Evolutionary conservation across 371 early-diverging fungal species (phyloP).

Genomic region (Choanephora cucurbitarum): DNA sequence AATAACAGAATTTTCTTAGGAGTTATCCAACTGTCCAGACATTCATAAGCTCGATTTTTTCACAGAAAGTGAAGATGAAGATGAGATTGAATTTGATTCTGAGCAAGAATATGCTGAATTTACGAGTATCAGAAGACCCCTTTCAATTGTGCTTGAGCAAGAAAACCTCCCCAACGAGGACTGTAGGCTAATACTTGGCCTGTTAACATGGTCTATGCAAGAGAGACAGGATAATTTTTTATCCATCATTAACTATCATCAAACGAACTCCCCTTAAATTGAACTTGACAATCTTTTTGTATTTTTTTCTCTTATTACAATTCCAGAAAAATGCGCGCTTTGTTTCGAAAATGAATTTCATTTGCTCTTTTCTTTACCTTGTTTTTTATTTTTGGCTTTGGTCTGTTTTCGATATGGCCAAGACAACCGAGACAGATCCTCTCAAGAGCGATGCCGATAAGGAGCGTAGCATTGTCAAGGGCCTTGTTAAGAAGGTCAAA

Average conservation of each 20-base stretch:
- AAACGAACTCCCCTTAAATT: too few relatives aligned
- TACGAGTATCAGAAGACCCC: constrained; percentile 29
- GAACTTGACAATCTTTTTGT: too few relatives aligned
- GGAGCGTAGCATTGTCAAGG: constrained; percentile 42
- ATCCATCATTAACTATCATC: too few relatives aligned
- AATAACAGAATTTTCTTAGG: constrained; percentile 19
- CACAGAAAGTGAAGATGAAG: constrained; percentile 4
- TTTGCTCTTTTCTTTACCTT: constrained; percentile 11
- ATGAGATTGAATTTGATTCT: constrained; percentile 5
- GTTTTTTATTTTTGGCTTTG: constrained; percentile 12
- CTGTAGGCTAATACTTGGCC: constrained; percentile 11
- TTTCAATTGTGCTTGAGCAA: constrained; percentile 33
- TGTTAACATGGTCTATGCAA: constrained; percentile 42
- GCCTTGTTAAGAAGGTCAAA: constrained; percentile 45
- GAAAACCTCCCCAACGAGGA: constrained; percentile 30
- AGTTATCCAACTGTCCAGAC: constrained; percentile 43
- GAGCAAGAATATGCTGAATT: constrained; percentile 30
- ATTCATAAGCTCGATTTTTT: constrained; percentile 47
- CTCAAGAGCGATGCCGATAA: constrained; percentile 15
- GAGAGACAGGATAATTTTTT: constrained; percentile 13
- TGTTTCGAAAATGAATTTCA: neutral
- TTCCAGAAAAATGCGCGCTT: too few relatives aligned
- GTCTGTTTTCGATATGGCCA: constrained; percentile 12
- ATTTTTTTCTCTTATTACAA: too few relatives aligned
- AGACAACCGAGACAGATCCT: neutral